Percentiles rank a stretch among this genome's conserved stretches.
These are phyloP conservation scores for Leavenworthia alabamica DNA, from an alignment of 345 rosid species.

Conservation along the genomic window DNA sequence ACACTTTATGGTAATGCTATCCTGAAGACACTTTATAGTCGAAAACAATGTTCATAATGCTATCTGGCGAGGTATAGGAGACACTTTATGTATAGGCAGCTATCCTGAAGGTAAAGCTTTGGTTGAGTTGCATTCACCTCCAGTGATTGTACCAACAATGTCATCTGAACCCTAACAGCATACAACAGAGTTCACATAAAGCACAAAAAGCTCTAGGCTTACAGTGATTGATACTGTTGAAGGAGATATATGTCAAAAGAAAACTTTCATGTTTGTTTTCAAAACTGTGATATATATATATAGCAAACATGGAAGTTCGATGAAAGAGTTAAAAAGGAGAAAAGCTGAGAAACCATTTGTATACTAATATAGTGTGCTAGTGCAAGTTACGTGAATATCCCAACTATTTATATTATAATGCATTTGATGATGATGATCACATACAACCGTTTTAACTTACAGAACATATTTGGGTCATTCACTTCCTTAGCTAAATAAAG, in stretches of 20 bases:
- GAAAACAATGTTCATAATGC: slow-evolving; percentile 93
- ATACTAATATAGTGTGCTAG: slow-evolving; percentile 7
- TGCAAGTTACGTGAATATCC: not conserved
- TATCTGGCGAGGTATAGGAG: slow-evolving; percentile 95
- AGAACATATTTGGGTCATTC: too few species aligned
- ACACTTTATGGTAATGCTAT: slow-evolving; percentile 93
- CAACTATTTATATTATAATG: slow-evolving; percentile 5
- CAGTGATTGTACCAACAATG: slow-evolving; percentile 37
- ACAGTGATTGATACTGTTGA: slow-evolving; percentile 4
- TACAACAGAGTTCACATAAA: not conserved
- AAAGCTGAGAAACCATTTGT: slow-evolving; percentile 3
- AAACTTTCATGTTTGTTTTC: slow-evolving; percentile 18
- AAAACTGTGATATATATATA: slow-evolving; percentile 23
- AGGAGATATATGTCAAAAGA: not conserved
- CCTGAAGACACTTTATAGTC: too few species aligned
- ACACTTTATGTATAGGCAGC: slow-evolving; percentile 65
- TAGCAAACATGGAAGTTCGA: slow-evolving; percentile 14
- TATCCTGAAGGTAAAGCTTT: slow-evolving; percentile 49
- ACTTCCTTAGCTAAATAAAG: too few species aligned
- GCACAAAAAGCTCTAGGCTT: not conserved
- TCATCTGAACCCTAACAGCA: slow-evolving; percentile 30
- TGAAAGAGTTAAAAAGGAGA: not conserved
- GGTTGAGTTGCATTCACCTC: slow-evolving; percentile 46
- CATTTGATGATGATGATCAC: not conserved
- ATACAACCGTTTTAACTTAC: not conserved